A percentile compares a stretch with the other conserved stretches of the same genome.
phyloP scores from a whole-genome alignment of 805 yeast species.

The Saccharomycopsis sp. region DNA sequence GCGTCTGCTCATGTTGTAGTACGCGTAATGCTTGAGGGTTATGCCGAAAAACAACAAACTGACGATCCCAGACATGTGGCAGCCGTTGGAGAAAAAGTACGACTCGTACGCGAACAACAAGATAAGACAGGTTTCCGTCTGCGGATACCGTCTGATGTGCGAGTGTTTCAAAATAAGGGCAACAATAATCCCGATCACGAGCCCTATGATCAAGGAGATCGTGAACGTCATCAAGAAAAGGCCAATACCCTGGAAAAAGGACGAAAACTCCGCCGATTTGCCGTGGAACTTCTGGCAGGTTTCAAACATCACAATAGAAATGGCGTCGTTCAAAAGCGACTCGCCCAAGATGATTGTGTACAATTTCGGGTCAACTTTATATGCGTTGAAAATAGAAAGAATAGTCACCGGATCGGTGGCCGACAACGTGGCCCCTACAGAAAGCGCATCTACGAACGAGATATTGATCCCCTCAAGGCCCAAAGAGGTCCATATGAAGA shows the following conservation, averaged over 20 bases:
- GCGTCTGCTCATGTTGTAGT: conserved; percentile 93
- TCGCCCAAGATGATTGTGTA: conserved; percentile 98
- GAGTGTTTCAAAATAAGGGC: conserved; percentile 89
- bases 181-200: conserved; percentile 77
- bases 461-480: conserved; percentile 85
- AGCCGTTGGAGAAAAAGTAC: conserved; percentile 95
- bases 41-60: conserved; percentile 93
- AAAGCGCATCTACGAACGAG: conserved; percentile 94
- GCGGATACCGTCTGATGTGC: conserved; percentile 90
- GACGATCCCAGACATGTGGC: conserved; percentile 98
- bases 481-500: conserved; percentile 83
- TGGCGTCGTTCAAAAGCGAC: conserved; percentile 91
- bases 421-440: conserved; percentile 95
- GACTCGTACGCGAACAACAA: conserved; percentile 89
- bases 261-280: conserved; percentile 61
- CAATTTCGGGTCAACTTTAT: conserved; percentile 95
- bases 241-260: conserved; percentile 91
- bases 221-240: conserved; percentile 90
- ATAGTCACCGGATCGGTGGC: conserved; percentile 99
- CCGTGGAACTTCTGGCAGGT: conserved; percentile 97
- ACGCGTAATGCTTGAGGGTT: conserved; percentile 93
- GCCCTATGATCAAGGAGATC: conserved; percentile 83
- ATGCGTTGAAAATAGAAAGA: conserved; percentile 90
- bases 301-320: conserved; percentile 97
- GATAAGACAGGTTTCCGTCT: conserved; percentile 91